A percentile compares a stretch with the other conserved stretches of the same genome.
These are phyloP conservation scores for Ogataea degrootiae DNA, from an alignment of 805 yeast genomes.

Conservation along the genomic window DNA sequence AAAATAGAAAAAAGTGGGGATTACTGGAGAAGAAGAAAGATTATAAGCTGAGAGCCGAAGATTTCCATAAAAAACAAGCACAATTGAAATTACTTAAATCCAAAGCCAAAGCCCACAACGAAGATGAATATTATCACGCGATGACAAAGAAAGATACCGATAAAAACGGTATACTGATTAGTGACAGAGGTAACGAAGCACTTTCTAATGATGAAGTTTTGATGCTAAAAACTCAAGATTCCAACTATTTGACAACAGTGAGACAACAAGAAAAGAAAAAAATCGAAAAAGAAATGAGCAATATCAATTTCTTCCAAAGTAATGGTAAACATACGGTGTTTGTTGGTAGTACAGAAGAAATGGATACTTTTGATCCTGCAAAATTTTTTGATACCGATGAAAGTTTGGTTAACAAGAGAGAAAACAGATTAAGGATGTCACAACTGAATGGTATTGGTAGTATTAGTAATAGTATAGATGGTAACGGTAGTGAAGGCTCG, in stretches of 20 bases:
- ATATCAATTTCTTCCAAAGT: slow-evolving; percentile 44
- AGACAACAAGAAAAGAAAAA: slow-evolving; percentile 64
- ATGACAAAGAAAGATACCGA: slow-evolving; percentile 75
- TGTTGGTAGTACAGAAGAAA: slow-evolving; percentile 59
- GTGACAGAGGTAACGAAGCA: slow-evolving; percentile 60
- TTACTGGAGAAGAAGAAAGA: slow-evolving; percentile 91
- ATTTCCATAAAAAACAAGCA: slow-evolving; percentile 54
- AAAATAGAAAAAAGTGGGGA: slow-evolving; percentile 69
- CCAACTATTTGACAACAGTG: slow-evolving; percentile 75
- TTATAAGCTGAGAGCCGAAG: slow-evolving; percentile 54
- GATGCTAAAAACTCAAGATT: slow-evolving; percentile 85
- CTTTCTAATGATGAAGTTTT: slow-evolving; percentile 72
- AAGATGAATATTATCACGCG: slow-evolving; percentile 95
- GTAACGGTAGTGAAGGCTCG: slow-evolving; percentile 24
- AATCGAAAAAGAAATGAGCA: slow-evolving; percentile 51
- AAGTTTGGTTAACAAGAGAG: slow-evolving; percentile 54
- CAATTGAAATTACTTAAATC: slow-evolving; percentile 65
- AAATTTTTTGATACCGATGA: slow-evolving; percentile 67
- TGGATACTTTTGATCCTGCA: slow-evolving; percentile 58
- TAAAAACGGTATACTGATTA: slow-evolving; percentile 57
- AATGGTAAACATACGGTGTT: slow-evolving; percentile 80
- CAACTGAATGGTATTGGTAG: slow-evolving; percentile 47
- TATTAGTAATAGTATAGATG: slow-evolving; percentile 27
- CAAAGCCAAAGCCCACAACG: slow-evolving; percentile 73
- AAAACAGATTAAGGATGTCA: slow-evolving; percentile 61